phyloP scores from a whole-genome alignment of 2,329 filamentous ascomycete genomes.

The Penicillium sp. region DNA sequence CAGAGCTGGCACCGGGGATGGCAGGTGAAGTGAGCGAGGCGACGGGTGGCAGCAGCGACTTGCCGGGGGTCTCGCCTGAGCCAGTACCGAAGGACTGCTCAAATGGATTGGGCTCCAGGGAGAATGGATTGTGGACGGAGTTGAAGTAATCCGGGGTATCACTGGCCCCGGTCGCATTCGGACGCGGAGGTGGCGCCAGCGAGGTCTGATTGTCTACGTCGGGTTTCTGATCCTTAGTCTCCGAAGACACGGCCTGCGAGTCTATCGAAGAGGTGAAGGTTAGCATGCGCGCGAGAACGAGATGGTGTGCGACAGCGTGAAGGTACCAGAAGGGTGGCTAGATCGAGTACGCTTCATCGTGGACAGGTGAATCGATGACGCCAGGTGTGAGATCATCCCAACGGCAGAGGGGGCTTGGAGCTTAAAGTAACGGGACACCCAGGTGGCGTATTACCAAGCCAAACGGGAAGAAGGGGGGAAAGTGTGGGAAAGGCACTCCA shows the following conservation, averaged over 20 bases:
- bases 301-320: conserved; percentile 15
- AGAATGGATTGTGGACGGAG: conserved; percentile 54
- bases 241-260: conserved; percentile 33
- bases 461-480: conserved; percentile 10
- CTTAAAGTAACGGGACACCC: conserved; percentile 24
- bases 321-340: conserved; percentile 20
- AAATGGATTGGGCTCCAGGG: conserved; percentile 87
- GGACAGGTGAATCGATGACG: conserved; percentile 33
- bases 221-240: conserved; percentile 35
- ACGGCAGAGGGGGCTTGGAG: conserved; percentile 26
- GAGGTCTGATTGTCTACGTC: conserved; percentile 62
- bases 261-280: conserved; percentile 25
- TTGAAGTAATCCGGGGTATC: conserved; percentile 70
- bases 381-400: conserved; percentile 39
- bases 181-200: conserved; percentile 68
- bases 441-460: conserved; percentile 34
- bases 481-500: conserved; percentile 13
- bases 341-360: conserved; percentile 23
- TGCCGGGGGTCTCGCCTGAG: conserved; percentile 75
- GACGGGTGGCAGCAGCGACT: conserved; percentile 79
- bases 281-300: conserved; percentile 20
- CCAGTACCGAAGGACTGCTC: conserved; percentile 80
- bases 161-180: conserved; percentile 49
- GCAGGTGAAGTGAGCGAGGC: conserved; percentile 88
- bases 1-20: conserved; percentile 70